phyloP scores from a whole-genome alignment of 495 filamentous ascomycete genomes.

The Xylaria nigripes region DNA sequence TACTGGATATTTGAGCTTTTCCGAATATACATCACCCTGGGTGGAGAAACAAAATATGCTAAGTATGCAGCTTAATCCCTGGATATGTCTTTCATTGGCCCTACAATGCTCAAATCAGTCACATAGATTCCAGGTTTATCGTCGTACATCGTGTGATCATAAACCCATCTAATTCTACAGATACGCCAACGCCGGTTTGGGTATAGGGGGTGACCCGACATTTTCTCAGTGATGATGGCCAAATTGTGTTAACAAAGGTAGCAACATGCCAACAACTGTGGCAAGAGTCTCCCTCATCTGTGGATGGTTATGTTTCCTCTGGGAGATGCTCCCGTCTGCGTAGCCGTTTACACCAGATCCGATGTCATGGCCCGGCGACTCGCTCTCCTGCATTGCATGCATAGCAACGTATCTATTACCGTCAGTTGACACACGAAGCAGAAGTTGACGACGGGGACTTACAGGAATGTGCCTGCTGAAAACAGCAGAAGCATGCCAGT shows the following conservation, averaged over 20 bases:
- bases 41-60: neutral
- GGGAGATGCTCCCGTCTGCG: constrained; percentile 45
- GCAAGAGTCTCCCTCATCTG: constrained; percentile 60
- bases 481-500: constrained; percentile 89
- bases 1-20: neutral
- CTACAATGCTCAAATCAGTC: neutral
- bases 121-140: neutral
- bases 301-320: constrained; percentile 42
- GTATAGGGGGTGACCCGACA: neutral
- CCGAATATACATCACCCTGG: neutral
- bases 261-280: constrained; percentile 78
- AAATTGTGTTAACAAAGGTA: constrained; percentile 82
- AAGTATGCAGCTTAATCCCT: neutral
- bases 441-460: constrained; percentile 33
- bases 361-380: constrained; percentile 42
- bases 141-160: constrained; percentile 10
- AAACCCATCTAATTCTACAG: constrained; percentile 13
- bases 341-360: constrained; percentile 56
- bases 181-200: constrained; percentile 12
- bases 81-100: constrained; percentile 3
- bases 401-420: constrained; percentile 81
- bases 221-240: constrained; percentile 69
- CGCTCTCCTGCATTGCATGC: constrained; percentile 93
- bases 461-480: constrained; percentile 93
- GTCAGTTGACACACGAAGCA: constrained; percentile 13